Percentiles rank a stretch among this genome's conserved stretches.
phyloP scores from a whole-genome alignment of 306 rosid genomes.

The Cucumis hystrix region DNA sequence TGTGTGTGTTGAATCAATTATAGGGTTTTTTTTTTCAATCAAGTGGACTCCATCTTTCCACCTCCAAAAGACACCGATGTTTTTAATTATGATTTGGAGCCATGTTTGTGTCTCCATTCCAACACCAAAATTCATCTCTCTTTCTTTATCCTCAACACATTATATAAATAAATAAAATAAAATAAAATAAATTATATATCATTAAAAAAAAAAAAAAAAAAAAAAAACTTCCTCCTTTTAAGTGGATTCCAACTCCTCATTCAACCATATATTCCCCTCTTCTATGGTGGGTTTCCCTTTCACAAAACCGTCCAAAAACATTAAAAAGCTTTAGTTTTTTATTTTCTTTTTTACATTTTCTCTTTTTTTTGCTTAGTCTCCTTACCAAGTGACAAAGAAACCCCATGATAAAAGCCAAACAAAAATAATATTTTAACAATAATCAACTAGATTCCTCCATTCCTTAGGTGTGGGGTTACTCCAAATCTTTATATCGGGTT shows the following conservation, averaged over 20 bases:
- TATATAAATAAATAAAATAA: too few species aligned
- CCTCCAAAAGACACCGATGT: constrained; percentile 4
- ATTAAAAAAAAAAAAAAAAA: not conserved
- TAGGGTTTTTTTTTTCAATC: not conserved
- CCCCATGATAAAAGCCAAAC: not conserved
- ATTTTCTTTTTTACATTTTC: too few species aligned
- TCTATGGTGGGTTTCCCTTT: constrained; percentile 2
- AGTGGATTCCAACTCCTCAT: constrained; percentile 99
- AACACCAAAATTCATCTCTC: not conserved
- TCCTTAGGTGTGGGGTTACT: not conserved
- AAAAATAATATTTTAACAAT: not conserved
- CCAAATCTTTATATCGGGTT: not conserved
- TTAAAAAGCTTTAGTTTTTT: not conserved
- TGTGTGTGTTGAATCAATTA: not conserved
- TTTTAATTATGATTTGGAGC: not conserved
- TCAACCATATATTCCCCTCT: constrained; percentile 35
- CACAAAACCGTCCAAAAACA: constrained; percentile 5
- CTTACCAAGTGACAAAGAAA: constrained; percentile 1
- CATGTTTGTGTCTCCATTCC: constrained; percentile 1
- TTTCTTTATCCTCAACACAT: constrained; percentile 1
- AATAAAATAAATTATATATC: too few species aligned
- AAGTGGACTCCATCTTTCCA: constrained; percentile 6
- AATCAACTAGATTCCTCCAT: not conserved
- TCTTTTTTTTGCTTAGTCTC: not conserved
- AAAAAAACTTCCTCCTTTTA: constrained; percentile 39